A percentile compares a stretch with the other conserved stretches of the same genome.
Evolutionary conservation across 305 asterid genomes (phyloP).

Genomic region (Ajuga reptans): DNA sequence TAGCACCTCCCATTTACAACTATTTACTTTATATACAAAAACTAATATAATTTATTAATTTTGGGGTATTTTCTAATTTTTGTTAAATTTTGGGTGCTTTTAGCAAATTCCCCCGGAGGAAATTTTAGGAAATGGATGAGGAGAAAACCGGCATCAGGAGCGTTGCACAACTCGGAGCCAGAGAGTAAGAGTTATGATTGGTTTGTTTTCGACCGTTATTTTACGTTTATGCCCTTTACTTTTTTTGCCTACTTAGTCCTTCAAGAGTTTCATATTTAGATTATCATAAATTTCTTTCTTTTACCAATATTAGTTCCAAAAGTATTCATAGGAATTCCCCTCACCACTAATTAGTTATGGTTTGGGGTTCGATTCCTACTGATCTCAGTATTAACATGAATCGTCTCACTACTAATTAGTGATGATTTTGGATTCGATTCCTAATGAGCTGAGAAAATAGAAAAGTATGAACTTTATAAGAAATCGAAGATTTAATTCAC

Average conservation of each 20-base stretch:
- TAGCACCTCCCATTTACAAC: no score
- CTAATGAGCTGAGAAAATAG: no score
- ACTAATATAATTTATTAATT: no score
- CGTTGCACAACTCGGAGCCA: constrained; percentile 25
- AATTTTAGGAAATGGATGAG: constrained; percentile 49
- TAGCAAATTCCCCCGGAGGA: constrained; percentile 51
- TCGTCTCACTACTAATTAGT: no score
- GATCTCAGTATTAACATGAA: no score
- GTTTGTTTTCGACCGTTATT: constrained; percentile 29
- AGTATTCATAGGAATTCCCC: no score
- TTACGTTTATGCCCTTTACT: not conserved
- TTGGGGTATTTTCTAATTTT: not conserved
- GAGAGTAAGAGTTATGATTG: constrained; percentile 50
- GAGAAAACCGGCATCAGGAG: constrained; percentile 31
- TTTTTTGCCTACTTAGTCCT: not conserved
- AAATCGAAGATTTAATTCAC: no score
- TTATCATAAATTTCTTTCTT: not conserved
- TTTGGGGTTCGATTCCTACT: no score
- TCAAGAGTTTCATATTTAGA: not conserved
- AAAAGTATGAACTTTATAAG: no score
- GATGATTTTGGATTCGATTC: no score
- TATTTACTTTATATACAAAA: no score
- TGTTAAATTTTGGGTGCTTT: not conserved
- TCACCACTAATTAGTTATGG: no score
- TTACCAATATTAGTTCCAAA: not conserved